These are phyloP conservation scores for Cytospora chrysosperma DNA, from an alignment of 2,329 filamentous ascomycete species.

Conservation along the genomic window DNA sequence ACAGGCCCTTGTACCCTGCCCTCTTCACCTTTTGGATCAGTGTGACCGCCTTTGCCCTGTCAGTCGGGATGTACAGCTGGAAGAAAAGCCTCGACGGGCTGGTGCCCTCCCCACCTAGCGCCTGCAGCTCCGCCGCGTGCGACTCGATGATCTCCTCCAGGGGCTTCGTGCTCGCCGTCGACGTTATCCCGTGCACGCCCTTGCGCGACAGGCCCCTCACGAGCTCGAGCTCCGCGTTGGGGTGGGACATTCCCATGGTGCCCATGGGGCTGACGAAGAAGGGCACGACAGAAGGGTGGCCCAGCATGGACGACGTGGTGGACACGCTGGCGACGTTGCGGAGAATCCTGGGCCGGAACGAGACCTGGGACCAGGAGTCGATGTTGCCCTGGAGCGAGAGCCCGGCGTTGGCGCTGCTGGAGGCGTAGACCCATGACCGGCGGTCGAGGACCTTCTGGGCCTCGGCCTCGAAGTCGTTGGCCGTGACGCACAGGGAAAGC, in stretches of 20 bases:
- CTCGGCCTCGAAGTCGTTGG: constrained; percentile 48
- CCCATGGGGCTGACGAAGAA: constrained; percentile 51
- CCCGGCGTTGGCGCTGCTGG: constrained; percentile 32
- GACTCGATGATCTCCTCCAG: constrained; percentile 38
- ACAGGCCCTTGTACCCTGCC: constrained; percentile 38
- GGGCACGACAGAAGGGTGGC: constrained; percentile 47
- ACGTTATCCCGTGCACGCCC: constrained; percentile 43
- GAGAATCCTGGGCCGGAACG: constrained; percentile 33
- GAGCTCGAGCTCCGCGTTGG: constrained; percentile 45
- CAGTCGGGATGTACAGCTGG: constrained; percentile 36
- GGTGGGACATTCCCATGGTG: constrained; percentile 43
- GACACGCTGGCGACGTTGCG: constrained; percentile 30
- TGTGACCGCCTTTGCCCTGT: constrained; percentile 35
- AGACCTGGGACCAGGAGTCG: constrained; percentile 20
- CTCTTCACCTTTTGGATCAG: constrained; percentile 34
- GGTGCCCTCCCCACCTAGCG: constrained; percentile 27
- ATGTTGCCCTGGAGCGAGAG: constrained; percentile 33
- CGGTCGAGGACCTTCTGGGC: constrained; percentile 59
- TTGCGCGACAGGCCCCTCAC: constrained; percentile 44
- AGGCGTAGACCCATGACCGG: constrained; percentile 45
- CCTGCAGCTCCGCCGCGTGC: constrained; percentile 32
- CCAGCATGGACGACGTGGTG: constrained; percentile 33
- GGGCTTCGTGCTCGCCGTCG: constrained; percentile 27
- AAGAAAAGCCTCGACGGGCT: constrained; percentile 31
- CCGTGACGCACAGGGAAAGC: constrained; percentile 32